These are phyloP conservation scores for Triadica sebifera DNA, from an alignment of 345 rosid genomes.

Conservation along the genomic window DNA sequence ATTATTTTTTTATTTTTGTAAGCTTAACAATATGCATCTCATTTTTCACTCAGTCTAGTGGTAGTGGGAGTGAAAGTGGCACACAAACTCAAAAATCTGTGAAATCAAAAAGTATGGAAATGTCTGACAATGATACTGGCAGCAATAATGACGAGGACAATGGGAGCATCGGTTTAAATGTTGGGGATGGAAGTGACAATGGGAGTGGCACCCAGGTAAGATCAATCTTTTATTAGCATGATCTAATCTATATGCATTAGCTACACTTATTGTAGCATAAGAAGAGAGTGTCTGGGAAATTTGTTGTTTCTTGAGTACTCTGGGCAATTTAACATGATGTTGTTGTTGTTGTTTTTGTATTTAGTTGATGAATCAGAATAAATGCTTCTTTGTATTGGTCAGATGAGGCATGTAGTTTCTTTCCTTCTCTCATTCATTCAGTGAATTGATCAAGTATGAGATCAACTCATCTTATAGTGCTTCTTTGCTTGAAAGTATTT, in stretches of 20 bases:
- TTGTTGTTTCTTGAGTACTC: too few relatives aligned
- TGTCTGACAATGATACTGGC: conserved; percentile 15
- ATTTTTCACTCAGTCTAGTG: conserved; percentile 23
- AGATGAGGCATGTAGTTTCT: background rate
- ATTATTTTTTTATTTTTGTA: background rate
- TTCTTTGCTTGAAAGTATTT: background rate
- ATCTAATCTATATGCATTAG: background rate
- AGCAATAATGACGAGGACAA: conserved; percentile 20
- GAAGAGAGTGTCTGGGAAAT: background rate
- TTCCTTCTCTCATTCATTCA: background rate
- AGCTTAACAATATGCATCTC: background rate
- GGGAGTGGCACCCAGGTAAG: conserved; percentile 55
- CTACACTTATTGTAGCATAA: background rate
- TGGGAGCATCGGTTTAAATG: conserved; percentile 33
- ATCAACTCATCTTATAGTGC: background rate
- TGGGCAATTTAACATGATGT: too few relatives aligned
- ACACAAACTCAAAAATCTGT: conserved; percentile 21
- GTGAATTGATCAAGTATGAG: background rate
- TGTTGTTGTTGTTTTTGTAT: background rate
- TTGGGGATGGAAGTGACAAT: conserved; percentile 44
- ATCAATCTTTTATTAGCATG: background rate
- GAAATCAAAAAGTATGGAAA: conserved; percentile 17
- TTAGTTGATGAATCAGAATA: background rate
- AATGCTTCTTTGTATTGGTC: background rate
- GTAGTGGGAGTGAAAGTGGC: conserved; percentile 32